phyloP scores from a whole-genome alignment of 1,284 basidiomycete species.

The Mycosarcoma mackinlayi region DNA sequence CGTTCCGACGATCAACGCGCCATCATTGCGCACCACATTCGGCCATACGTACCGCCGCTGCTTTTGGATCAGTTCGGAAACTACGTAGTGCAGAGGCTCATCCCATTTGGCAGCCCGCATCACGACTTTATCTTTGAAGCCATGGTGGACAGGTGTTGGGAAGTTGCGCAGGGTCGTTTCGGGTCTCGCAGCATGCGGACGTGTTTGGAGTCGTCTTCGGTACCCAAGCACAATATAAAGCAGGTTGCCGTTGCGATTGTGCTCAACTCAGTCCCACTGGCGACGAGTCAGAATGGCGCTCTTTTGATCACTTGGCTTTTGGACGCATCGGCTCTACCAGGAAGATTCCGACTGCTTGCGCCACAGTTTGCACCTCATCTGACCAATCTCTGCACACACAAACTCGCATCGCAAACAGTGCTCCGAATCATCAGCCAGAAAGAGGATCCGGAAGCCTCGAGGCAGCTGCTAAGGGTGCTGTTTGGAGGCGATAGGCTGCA shows the following conservation, averaged over 20 bases:
- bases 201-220: slow-evolving; percentile 88
- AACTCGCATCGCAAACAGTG: slow-evolving; percentile 92
- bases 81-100: slow-evolving; percentile 94
- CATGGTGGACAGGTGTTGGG: slow-evolving; percentile 98
- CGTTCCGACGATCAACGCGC: slow-evolving; percentile 86
- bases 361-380: slow-evolving; percentile 95
- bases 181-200: slow-evolving; percentile 97
- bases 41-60: slow-evolving; percentile 91
- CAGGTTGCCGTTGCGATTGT: slow-evolving; percentile 93
- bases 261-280: slow-evolving; percentile 95
- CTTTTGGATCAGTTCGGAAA: slow-evolving; percentile 97
- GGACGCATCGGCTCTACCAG: slow-evolving; percentile 90
- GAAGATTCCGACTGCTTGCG: slow-evolving; percentile 89
- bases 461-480: slow-evolving; percentile 64
- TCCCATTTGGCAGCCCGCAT: slow-evolving; percentile 86
- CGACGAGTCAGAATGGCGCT: slow-evolving; percentile 96
- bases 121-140: slow-evolving; percentile 98
- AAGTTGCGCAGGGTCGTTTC: slow-evolving; percentile 93
- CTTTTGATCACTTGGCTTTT: slow-evolving; percentile 95
- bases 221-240: slow-evolving; percentile 73
- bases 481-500: slow-evolving; percentile 78
- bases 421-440: slow-evolving; percentile 73
- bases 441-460: slow-evolving; percentile 64
- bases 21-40: slow-evolving; percentile 84
- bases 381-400: slow-evolving; percentile 96